A percentile compares a stretch with the other conserved stretches of the same genome.
Evolutionary conservation across 2,329 filamentous ascomycete genomes (phyloP).

Genomic region (Mycosphaerelloides madeirae): DNA sequence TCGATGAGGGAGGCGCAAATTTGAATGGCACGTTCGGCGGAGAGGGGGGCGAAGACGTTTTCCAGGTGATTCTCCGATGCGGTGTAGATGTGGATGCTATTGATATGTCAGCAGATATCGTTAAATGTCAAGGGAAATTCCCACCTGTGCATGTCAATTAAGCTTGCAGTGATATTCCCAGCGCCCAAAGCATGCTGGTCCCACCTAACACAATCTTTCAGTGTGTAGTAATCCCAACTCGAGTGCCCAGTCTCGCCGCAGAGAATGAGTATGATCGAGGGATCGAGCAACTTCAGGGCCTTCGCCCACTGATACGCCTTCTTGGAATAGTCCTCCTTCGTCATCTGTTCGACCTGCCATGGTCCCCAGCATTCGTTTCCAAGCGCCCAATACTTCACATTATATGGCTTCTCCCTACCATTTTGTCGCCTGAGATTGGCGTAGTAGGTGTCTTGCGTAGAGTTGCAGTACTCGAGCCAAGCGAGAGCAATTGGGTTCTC

Average conservation of each 20-base stretch:
- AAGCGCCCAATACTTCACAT: slow-evolving; percentile 80
- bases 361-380: slow-evolving; percentile 69
- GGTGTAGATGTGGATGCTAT: slow-evolving; percentile 72
- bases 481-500: slow-evolving; percentile 49
- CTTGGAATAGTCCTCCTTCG: slow-evolving; percentile 64
- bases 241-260: slow-evolving; percentile 67
- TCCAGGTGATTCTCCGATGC: slow-evolving; percentile 48
- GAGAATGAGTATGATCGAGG: slow-evolving; percentile 63
- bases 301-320: slow-evolving; percentile 69
- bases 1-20: slow-evolving; percentile 66
- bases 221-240: slow-evolving; percentile 68
- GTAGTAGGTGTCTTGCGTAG: slow-evolving; percentile 70
- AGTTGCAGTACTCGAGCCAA: slow-evolving; percentile 87
- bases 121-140: too few relatives aligned
- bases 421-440: slow-evolving; percentile 74
- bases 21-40: slow-evolving; percentile 69
- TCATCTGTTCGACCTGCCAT: slow-evolving; percentile 63
- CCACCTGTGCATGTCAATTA: slow-evolving; percentile 66
- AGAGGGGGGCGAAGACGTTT: slow-evolving; percentile 60
- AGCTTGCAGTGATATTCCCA: slow-evolving; percentile 41
- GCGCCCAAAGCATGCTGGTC: slow-evolving; percentile 46
- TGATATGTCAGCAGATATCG: too few relatives aligned
- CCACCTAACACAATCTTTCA: slow-evolving; percentile 61
- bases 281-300: slow-evolving; percentile 66
- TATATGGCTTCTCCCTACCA: slow-evolving; percentile 71